phyloP scores from a whole-genome alignment of 805 yeast species.

The Komagataella pseudopastoris region DNA sequence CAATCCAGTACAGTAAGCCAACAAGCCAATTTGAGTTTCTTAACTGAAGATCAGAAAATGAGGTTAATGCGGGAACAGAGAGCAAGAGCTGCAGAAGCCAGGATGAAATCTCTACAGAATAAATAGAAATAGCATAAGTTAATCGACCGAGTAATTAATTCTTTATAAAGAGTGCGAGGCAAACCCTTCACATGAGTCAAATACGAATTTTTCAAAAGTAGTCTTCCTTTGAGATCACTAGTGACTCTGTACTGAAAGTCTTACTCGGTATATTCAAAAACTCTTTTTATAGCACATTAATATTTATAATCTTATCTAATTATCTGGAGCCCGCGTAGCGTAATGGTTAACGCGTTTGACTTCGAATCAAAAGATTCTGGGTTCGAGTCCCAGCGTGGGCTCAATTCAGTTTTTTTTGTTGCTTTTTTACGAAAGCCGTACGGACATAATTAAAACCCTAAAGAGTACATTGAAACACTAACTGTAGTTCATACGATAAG shows the following conservation, averaged over 20 bases:
- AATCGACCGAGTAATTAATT: not conserved
- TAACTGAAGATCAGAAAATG: constrained; percentile 62
- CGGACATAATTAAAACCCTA: not conserved
- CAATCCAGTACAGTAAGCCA: constrained; percentile 9
- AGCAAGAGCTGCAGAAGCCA: constrained; percentile 92
- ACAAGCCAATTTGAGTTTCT: constrained; percentile 39
- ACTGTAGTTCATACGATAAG: not conserved
- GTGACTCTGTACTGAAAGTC: too few species aligned
- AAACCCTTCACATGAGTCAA: too few species aligned
- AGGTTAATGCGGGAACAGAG: constrained; percentile 85
- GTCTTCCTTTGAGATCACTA: not conserved
- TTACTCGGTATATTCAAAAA: too few species aligned
- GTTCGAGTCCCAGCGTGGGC: constrained; percentile 43
- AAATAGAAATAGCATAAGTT: not conserved
- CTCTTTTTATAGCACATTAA: not conserved
- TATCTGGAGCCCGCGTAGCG: constrained; percentile 24
- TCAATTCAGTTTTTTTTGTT: not conserved
- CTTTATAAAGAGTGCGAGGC: not conserved
- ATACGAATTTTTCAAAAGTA: too few species aligned
- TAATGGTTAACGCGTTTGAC: constrained; percentile 58
- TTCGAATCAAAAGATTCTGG: constrained; percentile 54
- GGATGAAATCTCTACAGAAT: constrained; percentile 27
- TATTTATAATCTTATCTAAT: not conserved
- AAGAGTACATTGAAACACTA: too few species aligned
- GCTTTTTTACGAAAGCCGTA: not conserved